A percentile compares a stretch with the other conserved stretches of the same genome.
phyloP scores from a whole-genome alignment of 345 rosid genomes.

The Hibiscus mutabilis region DNA sequence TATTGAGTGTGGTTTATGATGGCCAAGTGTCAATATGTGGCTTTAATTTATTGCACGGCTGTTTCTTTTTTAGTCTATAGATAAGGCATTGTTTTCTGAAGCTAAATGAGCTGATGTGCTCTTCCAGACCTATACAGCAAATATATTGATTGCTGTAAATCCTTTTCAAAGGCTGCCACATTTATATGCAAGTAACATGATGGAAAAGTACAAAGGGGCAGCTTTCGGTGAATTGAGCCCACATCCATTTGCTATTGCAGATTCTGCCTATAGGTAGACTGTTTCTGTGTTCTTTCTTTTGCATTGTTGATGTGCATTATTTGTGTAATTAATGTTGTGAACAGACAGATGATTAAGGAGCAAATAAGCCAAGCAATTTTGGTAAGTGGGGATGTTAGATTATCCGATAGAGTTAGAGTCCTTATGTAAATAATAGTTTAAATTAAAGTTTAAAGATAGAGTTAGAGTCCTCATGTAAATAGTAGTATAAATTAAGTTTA shows the following conservation, averaged over 20 bases:
- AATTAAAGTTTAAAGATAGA: too few species aligned
- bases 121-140: conserved; percentile 89
- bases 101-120: conserved; percentile 19
- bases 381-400: too few species aligned
- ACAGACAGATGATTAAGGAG: conserved; percentile 88
- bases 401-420: too few species aligned
- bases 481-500: too few species aligned
- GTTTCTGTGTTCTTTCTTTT: conserved; percentile 3
- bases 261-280: conserved; percentile 84
- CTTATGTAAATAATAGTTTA: too few species aligned
- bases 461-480: too few species aligned
- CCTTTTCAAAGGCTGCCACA: conserved; percentile 84
- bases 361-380: conserved; percentile 82
- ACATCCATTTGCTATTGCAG: conserved; percentile 95
- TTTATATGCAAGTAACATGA: conserved; percentile 65
- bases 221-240: conserved; percentile 84
- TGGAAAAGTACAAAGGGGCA: conserved; percentile 84
- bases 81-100: neutral
- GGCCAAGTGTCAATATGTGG: neutral
- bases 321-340: conserved; percentile 12
- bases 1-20: conserved; percentile 1
- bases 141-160: conserved; percentile 91
- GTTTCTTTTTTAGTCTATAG: neutral
- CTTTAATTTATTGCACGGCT: neutral
- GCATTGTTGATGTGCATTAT: conserved; percentile 11